phyloP scores from a whole-genome alignment of 1,139 yeast genomes.

The Yamadazyma siamensis region DNA sequence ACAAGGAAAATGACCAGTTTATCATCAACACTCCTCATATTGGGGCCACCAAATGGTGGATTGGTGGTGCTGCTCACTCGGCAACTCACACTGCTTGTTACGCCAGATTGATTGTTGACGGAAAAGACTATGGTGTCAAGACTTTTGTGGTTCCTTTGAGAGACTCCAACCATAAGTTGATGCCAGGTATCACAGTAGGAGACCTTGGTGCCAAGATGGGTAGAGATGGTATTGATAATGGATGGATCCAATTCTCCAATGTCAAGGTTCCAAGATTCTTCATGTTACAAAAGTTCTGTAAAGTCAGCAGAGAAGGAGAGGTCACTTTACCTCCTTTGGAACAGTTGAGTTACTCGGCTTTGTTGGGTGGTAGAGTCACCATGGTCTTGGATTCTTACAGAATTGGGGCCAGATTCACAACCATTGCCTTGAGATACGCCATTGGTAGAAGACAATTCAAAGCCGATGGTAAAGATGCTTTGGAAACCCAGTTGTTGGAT shows the following conservation, averaged over 20 bases:
- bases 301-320: constrained; percentile 65
- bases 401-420: constrained; percentile 72
- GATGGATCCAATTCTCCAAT: constrained; percentile 86
- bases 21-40: constrained; percentile 81
- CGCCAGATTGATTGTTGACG: constrained; percentile 78
- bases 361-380: constrained; percentile 82
- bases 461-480: constrained; percentile 21
- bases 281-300: constrained; percentile 79
- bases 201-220: constrained; percentile 97
- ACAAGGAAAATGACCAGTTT: constrained; percentile 62
- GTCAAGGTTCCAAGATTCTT: constrained; percentile 81
- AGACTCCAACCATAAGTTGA: constrained; percentile 64
- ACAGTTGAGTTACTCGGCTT: constrained; percentile 82
- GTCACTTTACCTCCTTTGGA: constrained; percentile 79
- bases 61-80: constrained; percentile 95
- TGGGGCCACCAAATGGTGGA: constrained; percentile 98
- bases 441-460: constrained; percentile 88
- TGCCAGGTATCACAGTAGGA: constrained; percentile 80
- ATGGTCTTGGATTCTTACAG: constrained; percentile 87
- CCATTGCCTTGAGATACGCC: constrained; percentile 85
- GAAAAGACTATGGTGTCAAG: constrained; percentile 86
- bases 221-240: constrained; percentile 83
- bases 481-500: constrained; percentile 68
- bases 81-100: constrained; percentile 80
- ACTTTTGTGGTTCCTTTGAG: constrained; percentile 87